Evolutionary conservation across 2,329 filamentous ascomycete genomes (phyloP), one percentile per base, ranked within the genome.

Genomic region (Fusarium scirpi): DNA sequence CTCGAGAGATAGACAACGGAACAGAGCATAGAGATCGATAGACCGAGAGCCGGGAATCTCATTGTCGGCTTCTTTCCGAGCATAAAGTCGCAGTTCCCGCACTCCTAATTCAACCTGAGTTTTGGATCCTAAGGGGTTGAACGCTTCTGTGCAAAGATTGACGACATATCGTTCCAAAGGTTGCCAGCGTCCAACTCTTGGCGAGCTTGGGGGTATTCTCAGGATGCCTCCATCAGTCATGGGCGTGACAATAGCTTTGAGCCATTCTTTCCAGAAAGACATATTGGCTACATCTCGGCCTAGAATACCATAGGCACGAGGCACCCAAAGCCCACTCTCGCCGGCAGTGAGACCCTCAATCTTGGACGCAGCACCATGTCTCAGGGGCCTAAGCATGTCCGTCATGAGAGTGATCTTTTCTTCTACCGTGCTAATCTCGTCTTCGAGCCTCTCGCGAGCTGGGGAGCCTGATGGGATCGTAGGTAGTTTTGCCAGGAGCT

Each of bases 391-490:
- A 71, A 99, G 83, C 82, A 99, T 91, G 80, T 99, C 96, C 3
- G 95, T 94, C 96, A 99, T 99, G 58, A 99, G 85, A 32, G 90
- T 89, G 74, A 99, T 99, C 82, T 98, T 98, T 82, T 99, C 96
- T 81, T 99, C 96, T 11, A 98, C 94, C 0, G 92, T 87, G 77
- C 94, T 97, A 78, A 99, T 99, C 76, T 98, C 90, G 62, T 98
- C 96, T 77, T 98, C 96, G 27, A 99, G 85, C 34, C 86, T 85
- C 73, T 99, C 96, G 74, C 96, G 89, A 56, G 91, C 94, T 8
- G 89, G 83, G 0, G 94, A 94, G 2, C 94, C 95, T 10, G 94
- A 97, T 4, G 90, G 88, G 4, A 94, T 89, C 1, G 89, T 90
- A 0, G 95, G 94, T 32, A 99, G 86, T 79, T 92, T 90, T 7